Evolutionary conservation across 257 asterid species (phyloP).

Genomic region (Thymus mandschuricus): DNA sequence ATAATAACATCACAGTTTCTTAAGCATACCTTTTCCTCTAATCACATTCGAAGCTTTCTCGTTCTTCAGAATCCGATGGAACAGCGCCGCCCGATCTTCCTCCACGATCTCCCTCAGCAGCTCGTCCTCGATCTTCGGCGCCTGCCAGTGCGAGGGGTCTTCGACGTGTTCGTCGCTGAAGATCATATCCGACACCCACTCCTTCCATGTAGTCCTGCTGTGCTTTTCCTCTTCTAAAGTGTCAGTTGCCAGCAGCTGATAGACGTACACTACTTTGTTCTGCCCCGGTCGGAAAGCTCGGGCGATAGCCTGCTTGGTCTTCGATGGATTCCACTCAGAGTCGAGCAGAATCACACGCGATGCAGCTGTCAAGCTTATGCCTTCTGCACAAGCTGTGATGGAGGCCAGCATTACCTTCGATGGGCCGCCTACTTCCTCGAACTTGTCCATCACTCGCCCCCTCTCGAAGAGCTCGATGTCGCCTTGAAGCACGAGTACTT

Average conservation of each 20-base stretch:
- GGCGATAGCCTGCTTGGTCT: slow-evolving; percentile 96
- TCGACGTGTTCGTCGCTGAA: slow-evolving; percentile 88
- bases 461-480: slow-evolving; percentile 95
- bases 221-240: slow-evolving; percentile 93
- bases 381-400: slow-evolving; percentile 94
- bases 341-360: slow-evolving; percentile 88
- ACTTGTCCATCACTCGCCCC: slow-evolving; percentile 89
- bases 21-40: slow-evolving; percentile 63
- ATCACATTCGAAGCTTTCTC: slow-evolving; percentile 93
- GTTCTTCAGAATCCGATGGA: slow-evolving; percentile 89
- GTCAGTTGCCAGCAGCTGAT: slow-evolving; percentile 86
- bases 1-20: slow-evolving; percentile 32
- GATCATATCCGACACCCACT: slow-evolving; percentile 99
- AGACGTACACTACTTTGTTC: slow-evolving; percentile 90
- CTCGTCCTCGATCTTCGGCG: slow-evolving; percentile 90
- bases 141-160: slow-evolving; percentile 98
- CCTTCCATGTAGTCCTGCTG: slow-evolving; percentile 93
- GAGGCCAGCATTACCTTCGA: slow-evolving; percentile 95
- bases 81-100: slow-evolving; percentile 86
- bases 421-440: slow-evolving; percentile 87
- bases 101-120: slow-evolving; percentile 91
- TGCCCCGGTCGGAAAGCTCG: slow-evolving; percentile 97
- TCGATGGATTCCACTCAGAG: slow-evolving; percentile 98
- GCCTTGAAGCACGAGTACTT: slow-evolving; percentile 91
- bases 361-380: slow-evolving; percentile 93